Conservation (phyloP, 371 early-diverging fungal species). For the Modicella reniformis region DNA sequence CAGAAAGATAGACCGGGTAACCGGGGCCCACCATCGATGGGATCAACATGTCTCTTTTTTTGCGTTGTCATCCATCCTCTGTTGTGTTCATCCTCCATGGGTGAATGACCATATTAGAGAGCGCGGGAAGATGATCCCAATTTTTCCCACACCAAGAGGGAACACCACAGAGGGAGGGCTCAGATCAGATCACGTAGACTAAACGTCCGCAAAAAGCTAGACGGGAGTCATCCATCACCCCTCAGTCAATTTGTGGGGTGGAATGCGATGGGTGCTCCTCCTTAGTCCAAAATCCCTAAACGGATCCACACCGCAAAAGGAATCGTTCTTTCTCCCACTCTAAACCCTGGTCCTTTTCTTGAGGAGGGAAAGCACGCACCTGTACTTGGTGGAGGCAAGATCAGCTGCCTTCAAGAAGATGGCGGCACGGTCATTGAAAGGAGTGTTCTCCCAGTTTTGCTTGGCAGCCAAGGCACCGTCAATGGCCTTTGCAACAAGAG, state of each 20-base stretch:
- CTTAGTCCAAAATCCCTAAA: background rate
- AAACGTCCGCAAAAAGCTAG: too few species aligned
- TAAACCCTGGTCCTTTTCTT: background rate
- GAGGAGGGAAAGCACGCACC: slow-evolving; percentile 58
- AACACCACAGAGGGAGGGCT: slow-evolving; percentile 14
- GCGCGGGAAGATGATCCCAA: slow-evolving; percentile 6
- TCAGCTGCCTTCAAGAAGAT: slow-evolving; percentile 98
- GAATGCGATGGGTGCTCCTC: background rate
- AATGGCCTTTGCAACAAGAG: slow-evolving; percentile 85
- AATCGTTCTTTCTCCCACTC: background rate
- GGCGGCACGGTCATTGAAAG: slow-evolving; percentile 93
- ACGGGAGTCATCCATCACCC: too few species aligned
- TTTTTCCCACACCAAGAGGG: slow-evolving; percentile 12
- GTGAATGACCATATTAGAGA: background rate
- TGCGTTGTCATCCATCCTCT: too few species aligned
- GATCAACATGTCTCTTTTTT: too few species aligned
- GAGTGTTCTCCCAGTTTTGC: slow-evolving; percentile 91
- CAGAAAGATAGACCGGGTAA: background rate
- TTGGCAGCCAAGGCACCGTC: slow-evolving; percentile 89
- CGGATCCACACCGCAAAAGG: slow-evolving; percentile 1
- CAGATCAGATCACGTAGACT: slow-evolving; percentile 18
- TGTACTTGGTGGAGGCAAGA: slow-evolving; percentile 87
- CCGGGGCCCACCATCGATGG: background rate
- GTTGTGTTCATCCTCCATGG: background rate
- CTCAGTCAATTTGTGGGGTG: background rate